Evolutionary conservation across 257 asterid genomes (phyloP).

Genomic region (Verbascum thapsus): DNA sequence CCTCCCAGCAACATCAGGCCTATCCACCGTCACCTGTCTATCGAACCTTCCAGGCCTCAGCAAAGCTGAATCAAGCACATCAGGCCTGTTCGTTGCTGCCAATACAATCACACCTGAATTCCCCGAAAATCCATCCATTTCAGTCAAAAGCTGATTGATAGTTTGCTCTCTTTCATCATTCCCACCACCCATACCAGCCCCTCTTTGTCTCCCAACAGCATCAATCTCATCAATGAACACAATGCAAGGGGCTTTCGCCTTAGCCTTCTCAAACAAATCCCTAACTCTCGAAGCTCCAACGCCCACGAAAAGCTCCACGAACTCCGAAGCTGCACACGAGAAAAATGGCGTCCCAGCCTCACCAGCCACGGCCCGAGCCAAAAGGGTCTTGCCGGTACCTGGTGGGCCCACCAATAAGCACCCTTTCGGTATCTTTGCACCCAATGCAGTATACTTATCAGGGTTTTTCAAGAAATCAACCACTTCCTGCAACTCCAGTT

Average conservation of each 20-base stretch:
- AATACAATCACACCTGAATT: conserved; percentile 73
- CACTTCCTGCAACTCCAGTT: conserved; percentile 70
- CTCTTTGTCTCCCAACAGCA: conserved; percentile 87
- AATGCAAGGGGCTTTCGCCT: conserved; percentile 77
- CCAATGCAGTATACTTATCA: conserved; percentile 74
- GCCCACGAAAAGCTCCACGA: conserved; percentile 80
- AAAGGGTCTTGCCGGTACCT: conserved; percentile 72
- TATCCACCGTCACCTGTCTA: conserved; percentile 69
- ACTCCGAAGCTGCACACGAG: conserved; percentile 80
- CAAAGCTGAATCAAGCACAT: conserved; percentile 76
- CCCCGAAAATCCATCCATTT: conserved; percentile 81
- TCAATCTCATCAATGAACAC: conserved; percentile 83
- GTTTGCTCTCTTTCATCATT: conserved; percentile 87
- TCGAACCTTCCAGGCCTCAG: conserved; percentile 79
- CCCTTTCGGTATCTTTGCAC: conserved; percentile 80
- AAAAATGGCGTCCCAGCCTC: conserved; percentile 84
- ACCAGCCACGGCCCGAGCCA: conserved; percentile 82
- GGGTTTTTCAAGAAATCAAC: conserved; percentile 80
- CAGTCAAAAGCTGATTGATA: conserved; percentile 79
- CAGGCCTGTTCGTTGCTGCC: conserved; percentile 77
- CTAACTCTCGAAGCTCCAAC: conserved; percentile 88
- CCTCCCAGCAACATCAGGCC: conserved; percentile 85
- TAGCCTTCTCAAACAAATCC: conserved; percentile 79
- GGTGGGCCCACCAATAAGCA: conserved; percentile 79
- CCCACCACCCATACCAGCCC: conserved; percentile 82